Base-by-base conservation (phyloP, 192 early-diverging fungal species). In the Coemansia sp. region DNA sequence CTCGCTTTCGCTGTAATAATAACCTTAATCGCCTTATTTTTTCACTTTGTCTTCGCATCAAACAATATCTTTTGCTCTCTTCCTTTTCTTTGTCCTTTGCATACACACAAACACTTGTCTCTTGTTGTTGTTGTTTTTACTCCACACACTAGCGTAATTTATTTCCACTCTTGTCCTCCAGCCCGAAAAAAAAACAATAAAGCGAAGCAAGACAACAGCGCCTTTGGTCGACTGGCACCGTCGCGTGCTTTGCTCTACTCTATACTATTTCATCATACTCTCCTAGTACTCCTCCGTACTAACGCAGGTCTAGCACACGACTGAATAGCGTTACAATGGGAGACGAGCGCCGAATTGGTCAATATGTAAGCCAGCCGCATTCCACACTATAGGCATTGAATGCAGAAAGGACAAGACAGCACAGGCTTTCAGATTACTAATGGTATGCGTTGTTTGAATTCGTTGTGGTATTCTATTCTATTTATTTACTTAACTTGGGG, bases 341-440 rank as follows among this genome's bases (percentile, higher is more conserved):
- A 56, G 73, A 70, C 45, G 66, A 71, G 42, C 73, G 70, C 41
- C 73, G 79, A 42, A 81, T 81, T 70, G 79, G 79, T 40, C 67
- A 76, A 81, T 81, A 81, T 60, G 78, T 81, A 81, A 69, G 78
- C 48, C 23, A 57, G 34, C 0, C 49, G 23, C 1, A 52, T 52
- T 9, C 22, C 2, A 14, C 6, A 10, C 13, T 9, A 14, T 25
- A 23, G 15, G 19, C 17, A 19, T 48, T 19, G 43, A 46, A 19
- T 46, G n/a, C 15, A 46, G n/a, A 19, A 46, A 19, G 43, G 5
- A 46, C 3, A n/a, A 46, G 15, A 19, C 6, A 62, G 14, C 7
- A 29, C 11, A 10, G 4, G 36, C 23, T 5, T 42, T 25, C 2
- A 43, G 20, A 25, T 22, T 22, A 52, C 23, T 52, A 25, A 45